phyloP scores from a whole-genome alignment of 2,329 filamentous ascomycete genomes.

The Talaromyces albobiverticillius region DNA sequence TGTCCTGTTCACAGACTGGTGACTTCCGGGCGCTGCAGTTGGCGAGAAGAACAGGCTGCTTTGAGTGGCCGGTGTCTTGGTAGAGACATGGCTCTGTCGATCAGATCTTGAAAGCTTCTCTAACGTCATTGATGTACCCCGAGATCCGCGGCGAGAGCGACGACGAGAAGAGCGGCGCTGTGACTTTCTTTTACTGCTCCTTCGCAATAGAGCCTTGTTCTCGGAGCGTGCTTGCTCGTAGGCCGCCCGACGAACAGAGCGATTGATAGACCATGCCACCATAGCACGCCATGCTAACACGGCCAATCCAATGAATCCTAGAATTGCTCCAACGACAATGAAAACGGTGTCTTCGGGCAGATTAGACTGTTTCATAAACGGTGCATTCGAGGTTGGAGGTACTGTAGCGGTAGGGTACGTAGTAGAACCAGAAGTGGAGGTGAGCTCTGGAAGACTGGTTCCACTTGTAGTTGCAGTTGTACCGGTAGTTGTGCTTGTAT shows the following conservation, averaged over 20 bases:
- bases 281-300: constrained; percentile 85
- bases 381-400: constrained; percentile 78
- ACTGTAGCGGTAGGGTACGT: constrained; percentile 64
- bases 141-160: constrained; percentile 19
- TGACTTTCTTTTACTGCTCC: constrained; percentile 36
- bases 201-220: constrained; percentile 61
- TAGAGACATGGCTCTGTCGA: constrained; percentile 37
- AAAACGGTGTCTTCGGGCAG: constrained; percentile 93
- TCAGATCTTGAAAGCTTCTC: constrained; percentile 44
- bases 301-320: constrained; percentile 78
- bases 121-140: constrained; percentile 50
- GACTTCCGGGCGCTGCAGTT: constrained; percentile 65
- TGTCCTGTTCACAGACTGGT: constrained; percentile 60
- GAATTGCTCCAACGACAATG: constrained; percentile 84
- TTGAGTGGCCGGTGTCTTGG: constrained; percentile 52
- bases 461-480: constrained; percentile 19
- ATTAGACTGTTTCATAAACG: constrained; percentile 84
- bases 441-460: constrained; percentile 18
- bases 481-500: constrained; percentile 34
- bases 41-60: constrained; percentile 92
- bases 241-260: constrained; percentile 84
- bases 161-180: constrained; percentile 22
- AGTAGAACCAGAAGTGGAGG: constrained; percentile 59
- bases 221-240: constrained; percentile 67
- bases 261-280: constrained; percentile 86